Evolutionary conservation across 2,329 filamentous ascomycete species (phyloP).

Genomic region (Aspergillus viridinutans): DNA sequence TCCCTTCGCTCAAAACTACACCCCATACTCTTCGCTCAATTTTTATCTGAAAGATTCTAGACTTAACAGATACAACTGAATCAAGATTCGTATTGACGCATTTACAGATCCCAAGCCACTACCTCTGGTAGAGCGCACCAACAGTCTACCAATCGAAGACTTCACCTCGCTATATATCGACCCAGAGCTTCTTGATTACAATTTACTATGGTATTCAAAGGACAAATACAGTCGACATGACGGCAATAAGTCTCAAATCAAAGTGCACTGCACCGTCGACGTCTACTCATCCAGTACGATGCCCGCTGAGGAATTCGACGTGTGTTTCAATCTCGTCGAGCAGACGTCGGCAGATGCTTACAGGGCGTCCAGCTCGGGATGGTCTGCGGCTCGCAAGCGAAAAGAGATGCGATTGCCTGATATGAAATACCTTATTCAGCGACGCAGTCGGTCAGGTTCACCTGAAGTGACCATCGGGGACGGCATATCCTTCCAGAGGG

Average conservation of each 20-base stretch:
- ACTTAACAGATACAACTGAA: background rate
- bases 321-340: constrained; percentile 52
- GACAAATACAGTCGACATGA: background rate
- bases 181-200: background rate
- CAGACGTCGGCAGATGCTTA: constrained; percentile 53
- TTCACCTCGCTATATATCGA: constrained; percentile 37
- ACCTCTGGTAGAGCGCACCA: constrained; percentile 41
- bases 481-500: background rate
- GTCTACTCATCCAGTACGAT: constrained; percentile 37
- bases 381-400: constrained; percentile 51
- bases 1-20: too few species aligned
- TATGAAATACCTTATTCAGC: constrained; percentile 56
- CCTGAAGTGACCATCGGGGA: background rate
- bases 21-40: background rate
- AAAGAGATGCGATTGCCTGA: constrained; percentile 56
- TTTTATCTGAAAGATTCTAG: background rate
- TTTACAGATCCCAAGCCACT: constrained; percentile 8
- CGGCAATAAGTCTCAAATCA: background rate
- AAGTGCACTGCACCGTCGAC: constrained; percentile 19
- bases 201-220: background rate
- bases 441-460: constrained; percentile 10
- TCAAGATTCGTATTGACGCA: constrained; percentile 13
- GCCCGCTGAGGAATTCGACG: constrained; percentile 38
- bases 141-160: constrained; percentile 34
- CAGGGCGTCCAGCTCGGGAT: constrained; percentile 49